Conservation (phyloP, 352 stramenopile genomes). For the Pythium coloratum region DNA sequence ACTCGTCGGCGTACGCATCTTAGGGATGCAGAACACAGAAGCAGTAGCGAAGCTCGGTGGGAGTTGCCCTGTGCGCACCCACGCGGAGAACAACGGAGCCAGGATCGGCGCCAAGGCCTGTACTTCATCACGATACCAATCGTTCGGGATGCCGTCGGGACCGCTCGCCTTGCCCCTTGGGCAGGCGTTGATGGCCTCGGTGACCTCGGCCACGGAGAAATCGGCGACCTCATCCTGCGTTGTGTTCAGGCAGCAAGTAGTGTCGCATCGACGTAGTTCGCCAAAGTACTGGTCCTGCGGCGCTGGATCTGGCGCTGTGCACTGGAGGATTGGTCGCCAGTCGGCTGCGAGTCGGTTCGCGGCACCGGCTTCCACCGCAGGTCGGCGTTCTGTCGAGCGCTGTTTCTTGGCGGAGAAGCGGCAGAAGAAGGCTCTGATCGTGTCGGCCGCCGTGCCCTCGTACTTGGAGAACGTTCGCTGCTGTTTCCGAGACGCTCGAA, state of each 20-base stretch:
- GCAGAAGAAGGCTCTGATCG: no score
- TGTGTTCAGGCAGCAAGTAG: no score
- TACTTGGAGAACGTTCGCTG: no score
- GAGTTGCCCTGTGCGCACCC: neutral
- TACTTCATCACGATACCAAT: slow-evolving; percentile 6
- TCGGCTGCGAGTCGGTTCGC: no score
- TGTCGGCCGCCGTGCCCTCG: no score
- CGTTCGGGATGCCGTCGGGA: slow-evolving; percentile 13
- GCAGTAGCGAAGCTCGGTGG: slow-evolving; percentile 4
- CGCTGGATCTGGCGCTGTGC: neutral
- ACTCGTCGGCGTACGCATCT: neutral
- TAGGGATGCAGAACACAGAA: slow-evolving; percentile 10
- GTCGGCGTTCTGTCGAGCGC: no score
- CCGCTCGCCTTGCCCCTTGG: slow-evolving; percentile 7
- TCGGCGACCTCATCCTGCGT: neutral
- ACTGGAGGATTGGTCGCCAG: no score
- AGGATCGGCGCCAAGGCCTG: neutral
- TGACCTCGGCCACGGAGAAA: neutral
- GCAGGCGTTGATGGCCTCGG: neutral
- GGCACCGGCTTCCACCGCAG: no score
- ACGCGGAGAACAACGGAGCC: neutral
- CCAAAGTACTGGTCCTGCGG: neutral
- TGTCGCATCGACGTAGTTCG: no score
- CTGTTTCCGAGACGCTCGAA: no score
- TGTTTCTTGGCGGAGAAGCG: no score